Percentiles rank a stretch among this genome's conserved stretches.
Evolutionary conservation across 139 green algal species (phyloP).

Genomic region (Chlorella sorokiniana): DNA sequence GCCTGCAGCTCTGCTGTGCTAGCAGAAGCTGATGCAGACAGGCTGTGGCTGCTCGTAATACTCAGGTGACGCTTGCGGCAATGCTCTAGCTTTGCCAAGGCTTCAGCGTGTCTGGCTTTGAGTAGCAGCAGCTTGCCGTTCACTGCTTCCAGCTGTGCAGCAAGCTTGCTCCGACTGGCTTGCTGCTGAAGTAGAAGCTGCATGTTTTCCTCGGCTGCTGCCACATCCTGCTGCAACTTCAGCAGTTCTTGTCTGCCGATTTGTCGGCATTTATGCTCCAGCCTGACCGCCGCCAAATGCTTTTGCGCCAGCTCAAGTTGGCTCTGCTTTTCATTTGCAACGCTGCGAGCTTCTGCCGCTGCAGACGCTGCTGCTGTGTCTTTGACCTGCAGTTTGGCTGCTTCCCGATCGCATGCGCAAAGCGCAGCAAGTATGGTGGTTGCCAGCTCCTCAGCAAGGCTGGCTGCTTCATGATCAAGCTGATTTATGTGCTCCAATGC

Average conservation of each 20-base stretch:
- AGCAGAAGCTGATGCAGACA: background rate
- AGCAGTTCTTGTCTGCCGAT: background rate
- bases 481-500: background rate
- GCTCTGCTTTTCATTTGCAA: no score
- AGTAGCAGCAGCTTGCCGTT: background rate
- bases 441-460: background rate
- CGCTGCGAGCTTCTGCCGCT: no score
- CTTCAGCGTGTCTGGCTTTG: background rate
- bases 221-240: background rate
- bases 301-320: background rate
- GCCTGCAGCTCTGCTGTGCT: background rate
- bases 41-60: background rate
- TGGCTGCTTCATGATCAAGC: background rate
- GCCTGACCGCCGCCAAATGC: no score
- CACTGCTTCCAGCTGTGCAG: background rate
- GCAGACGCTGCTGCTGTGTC: no score
- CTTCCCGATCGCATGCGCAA: no score
- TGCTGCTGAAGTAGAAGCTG: background rate
- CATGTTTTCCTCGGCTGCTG: slow-evolving; percentile 2
- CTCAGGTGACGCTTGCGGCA: no score
- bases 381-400: no score
- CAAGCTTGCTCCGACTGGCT: background rate
- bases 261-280: background rate
- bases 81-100: background rate
- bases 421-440: background rate